phyloP scores from a whole-genome alignment of 352 stramenopile genomes.

The Phytophthora citrophthora region DNA sequence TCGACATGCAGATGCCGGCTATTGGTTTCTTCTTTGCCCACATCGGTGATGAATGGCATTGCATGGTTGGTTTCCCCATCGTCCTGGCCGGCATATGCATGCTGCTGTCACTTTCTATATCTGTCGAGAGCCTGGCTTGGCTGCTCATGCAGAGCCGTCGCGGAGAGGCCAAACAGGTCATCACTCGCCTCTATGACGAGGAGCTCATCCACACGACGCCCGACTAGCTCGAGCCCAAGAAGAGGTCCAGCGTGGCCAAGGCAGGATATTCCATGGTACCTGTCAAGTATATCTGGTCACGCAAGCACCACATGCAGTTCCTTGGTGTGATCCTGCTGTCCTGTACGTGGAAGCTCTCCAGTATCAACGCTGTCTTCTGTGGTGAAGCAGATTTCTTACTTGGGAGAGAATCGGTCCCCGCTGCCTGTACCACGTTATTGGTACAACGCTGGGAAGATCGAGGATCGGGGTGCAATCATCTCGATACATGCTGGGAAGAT shows the following conservation, averaged over 20 bases:
- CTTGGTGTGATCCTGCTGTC: slow-evolving; percentile 44
- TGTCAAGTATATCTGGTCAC: slow-evolving; percentile 28
- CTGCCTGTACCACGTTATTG: no score
- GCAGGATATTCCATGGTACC: slow-evolving; percentile 5
- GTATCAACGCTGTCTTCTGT: no score
- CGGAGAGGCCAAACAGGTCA: slow-evolving; percentile 27
- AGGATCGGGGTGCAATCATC: no score
- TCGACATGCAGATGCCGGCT: slow-evolving; percentile 35
- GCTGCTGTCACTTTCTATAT: slow-evolving; percentile 24
- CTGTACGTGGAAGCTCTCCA: slow-evolving; percentile 41
- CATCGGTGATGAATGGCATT: slow-evolving; percentile 48
- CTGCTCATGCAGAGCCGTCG: slow-evolving; percentile 17
- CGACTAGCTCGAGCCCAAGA: slow-evolving; percentile 13
- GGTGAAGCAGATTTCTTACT: no score
- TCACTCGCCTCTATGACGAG: slow-evolving; percentile 24
- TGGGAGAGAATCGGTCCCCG: no score
- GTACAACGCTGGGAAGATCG: no score
- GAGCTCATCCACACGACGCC: slow-evolving; percentile 20
- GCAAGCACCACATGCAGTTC: slow-evolving; percentile 32
- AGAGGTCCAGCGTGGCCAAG: slow-evolving; percentile 9
- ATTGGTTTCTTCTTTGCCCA: slow-evolving; percentile 31
- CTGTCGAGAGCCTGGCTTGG: slow-evolving; percentile 22
- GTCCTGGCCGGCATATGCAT: slow-evolving; percentile 49
- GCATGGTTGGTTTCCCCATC: slow-evolving; percentile 55
- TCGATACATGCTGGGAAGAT: no score